These are phyloP conservation scores for Claviceps maximensis DNA, from an alignment of 2,329 filamentous ascomycete species.

Conservation along the genomic window DNA sequence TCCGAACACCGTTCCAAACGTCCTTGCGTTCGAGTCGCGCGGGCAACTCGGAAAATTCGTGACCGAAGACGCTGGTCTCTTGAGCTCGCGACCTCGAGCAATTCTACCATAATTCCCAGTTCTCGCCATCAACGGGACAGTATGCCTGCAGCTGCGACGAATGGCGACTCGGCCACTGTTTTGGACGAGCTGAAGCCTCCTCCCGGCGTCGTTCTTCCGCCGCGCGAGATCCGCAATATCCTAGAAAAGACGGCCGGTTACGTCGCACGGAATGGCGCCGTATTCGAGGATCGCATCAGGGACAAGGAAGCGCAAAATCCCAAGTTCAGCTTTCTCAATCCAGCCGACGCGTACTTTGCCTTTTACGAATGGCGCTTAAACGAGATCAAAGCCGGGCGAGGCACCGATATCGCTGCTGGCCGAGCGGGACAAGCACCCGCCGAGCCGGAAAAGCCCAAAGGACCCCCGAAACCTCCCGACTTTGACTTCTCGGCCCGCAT, in stretches of 20 bases:
- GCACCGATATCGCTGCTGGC: slow-evolving; percentile 65
- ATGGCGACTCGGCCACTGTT: slow-evolving; percentile 37
- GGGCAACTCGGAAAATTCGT: not conserved
- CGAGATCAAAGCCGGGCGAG: slow-evolving; percentile 74
- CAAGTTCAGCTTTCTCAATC: slow-evolving; percentile 82
- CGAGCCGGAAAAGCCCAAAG: slow-evolving; percentile 53
- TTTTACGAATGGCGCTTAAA: slow-evolving; percentile 86
- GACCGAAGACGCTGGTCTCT: not conserved
- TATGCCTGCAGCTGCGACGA: slow-evolving; percentile 27
- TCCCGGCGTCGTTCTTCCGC: slow-evolving; percentile 72
- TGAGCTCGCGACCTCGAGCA: not conserved
- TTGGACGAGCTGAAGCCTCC: slow-evolving; percentile 66
- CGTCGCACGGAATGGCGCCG: slow-evolving; percentile 54
- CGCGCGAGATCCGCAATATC: slow-evolving; percentile 69
- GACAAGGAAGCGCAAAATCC: slow-evolving; percentile 72
- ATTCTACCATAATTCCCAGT: not conserved
- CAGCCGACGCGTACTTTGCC: slow-evolving; percentile 68
- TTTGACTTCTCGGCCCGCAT: slow-evolving; percentile 93
- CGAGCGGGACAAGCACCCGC: slow-evolving; percentile 49
- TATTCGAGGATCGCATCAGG: slow-evolving; percentile 73
- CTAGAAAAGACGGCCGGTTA: slow-evolving; percentile 95
- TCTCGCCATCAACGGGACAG: slow-evolving; percentile 6
- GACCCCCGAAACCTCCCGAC: slow-evolving; percentile 71
- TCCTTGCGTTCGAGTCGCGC: not conserved
- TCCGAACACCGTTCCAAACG: not conserved